phyloP scores from a whole-genome alignment of 2,329 filamentous ascomycete species.

The Xylariaceae sp. region DNA sequence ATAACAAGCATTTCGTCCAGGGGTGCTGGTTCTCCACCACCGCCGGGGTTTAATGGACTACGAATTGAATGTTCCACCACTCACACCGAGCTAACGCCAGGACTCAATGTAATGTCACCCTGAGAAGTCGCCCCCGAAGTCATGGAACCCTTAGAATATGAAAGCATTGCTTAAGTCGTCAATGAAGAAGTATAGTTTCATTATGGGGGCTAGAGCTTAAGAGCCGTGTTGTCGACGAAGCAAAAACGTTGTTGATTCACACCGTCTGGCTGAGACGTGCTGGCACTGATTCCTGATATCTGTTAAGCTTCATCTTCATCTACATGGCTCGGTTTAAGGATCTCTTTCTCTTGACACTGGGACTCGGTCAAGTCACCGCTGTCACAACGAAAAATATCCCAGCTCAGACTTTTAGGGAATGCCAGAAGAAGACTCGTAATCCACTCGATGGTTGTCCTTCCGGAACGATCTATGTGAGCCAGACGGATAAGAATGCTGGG shows the following conservation, averaged over 20 bases:
- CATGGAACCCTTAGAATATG: not conserved
- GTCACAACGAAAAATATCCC: conserved; percentile 24
- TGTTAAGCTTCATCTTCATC: not conserved
- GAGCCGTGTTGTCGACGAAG: not conserved
- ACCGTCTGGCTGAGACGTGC: not conserved
- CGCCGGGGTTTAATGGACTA: not conserved
- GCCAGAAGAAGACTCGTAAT: conserved; percentile 43
- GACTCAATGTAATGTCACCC: not conserved
- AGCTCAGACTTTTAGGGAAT: conserved; percentile 40
- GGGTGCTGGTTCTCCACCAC: not conserved
- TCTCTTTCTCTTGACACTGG: conserved; percentile 11
- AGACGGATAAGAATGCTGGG: conserved; percentile 42
- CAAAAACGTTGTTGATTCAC: not conserved
- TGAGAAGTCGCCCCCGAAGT: not conserved
- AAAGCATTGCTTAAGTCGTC: not conserved
- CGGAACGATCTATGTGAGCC: conserved; percentile 51
- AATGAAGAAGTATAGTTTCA: not conserved
- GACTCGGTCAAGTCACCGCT: not conserved
- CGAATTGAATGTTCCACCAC: conserved; percentile 28
- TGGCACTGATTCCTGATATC: not conserved
- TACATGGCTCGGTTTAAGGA: conserved; percentile 15
- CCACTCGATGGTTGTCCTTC: conserved; percentile 48
- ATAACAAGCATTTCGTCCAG: not conserved
- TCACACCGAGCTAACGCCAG: conserved; percentile 5
- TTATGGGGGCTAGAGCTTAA: not conserved